A percentile compares a stretch with the other conserved stretches of the same genome.
These are phyloP conservation scores for Platanthera guangdongensis DNA, from an alignment of 106 monocot species.

Conservation along the genomic window DNA sequence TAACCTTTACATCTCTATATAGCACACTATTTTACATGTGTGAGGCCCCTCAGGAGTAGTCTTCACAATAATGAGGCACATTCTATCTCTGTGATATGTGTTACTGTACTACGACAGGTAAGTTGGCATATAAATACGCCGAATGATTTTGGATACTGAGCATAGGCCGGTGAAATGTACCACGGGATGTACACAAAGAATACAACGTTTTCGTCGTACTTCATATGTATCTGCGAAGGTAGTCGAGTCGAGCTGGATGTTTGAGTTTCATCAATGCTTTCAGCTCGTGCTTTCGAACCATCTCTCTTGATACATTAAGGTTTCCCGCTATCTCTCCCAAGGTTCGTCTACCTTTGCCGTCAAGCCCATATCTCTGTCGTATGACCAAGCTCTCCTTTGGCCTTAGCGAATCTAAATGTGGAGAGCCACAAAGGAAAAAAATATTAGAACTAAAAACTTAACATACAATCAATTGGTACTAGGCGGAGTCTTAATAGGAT, in stretches of 20 bases:
- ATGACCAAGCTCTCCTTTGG: slow-evolving; percentile 96
- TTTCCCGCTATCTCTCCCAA: slow-evolving; percentile 92
- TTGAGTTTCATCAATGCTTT: slow-evolving; percentile 97
- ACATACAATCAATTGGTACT: slow-evolving; percentile 90
- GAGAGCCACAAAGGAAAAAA: neutral
- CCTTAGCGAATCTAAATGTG: slow-evolving; percentile 87
- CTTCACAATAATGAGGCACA: too few relatives aligned
- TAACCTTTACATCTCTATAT: too few relatives aligned
- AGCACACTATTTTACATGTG: too few relatives aligned
- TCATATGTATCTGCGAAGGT: slow-evolving; percentile 58
- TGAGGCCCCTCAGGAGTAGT: too few relatives aligned
- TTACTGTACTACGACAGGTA: too few relatives aligned
- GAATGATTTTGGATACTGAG: too few relatives aligned
- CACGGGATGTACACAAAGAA: too few relatives aligned
- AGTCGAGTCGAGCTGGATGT: slow-evolving; percentile 79
- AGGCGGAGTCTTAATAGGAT: slow-evolving; percentile 28
- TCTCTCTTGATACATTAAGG: slow-evolving; percentile 84
- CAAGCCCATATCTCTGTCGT: slow-evolving; percentile 83
- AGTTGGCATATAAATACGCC: too few relatives aligned
- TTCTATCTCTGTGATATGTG: too few relatives aligned
- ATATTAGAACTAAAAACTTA: slow-evolving; percentile 14
- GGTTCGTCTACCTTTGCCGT: slow-evolving; percentile 77
- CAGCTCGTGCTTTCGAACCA: slow-evolving; percentile 84
- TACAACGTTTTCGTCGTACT: too few relatives aligned
- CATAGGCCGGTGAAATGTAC: too few relatives aligned